Evolutionary conservation across 768 basidiomycete species (phyloP), one percentile per base, ranked within the genome.

Genomic region (Panus rudis): DNA sequence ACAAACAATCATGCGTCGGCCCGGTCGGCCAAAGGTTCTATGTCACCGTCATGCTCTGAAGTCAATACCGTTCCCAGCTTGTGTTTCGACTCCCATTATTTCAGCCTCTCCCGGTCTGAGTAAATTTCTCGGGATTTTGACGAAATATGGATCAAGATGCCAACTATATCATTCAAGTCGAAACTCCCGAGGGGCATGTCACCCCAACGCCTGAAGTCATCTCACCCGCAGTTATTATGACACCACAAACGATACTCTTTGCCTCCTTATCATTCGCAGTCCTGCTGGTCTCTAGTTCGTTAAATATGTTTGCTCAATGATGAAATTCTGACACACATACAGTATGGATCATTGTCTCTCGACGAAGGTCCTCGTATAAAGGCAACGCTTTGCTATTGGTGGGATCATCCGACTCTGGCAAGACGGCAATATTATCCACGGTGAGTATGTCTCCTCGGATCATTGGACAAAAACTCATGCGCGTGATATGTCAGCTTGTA

Each of bases 321-420:
- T 16, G 12, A 34, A 39, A 41, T 10, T 21, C 55, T 63, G 40
- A 62, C 45, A 17, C 25, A 14, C 41, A 25, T 14, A 3, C 23
- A 78, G 75, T 71, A 53, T 61, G 75, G 24, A 43, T 74, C 11
- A 53, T 76, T 26, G 61, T 75, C 17, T 66, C 58, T 34, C 59
- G 61, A 11, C 64, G 66, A 41, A 76, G 64, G 52, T 66, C 73
- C 6, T 65, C 59, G 32, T 61, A 72, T 1, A 66, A 63, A 56
- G 79, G 81, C 20, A 76, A 73, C 57, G 65, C 73, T n/a, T 55
- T 92, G n/a, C 61, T 92, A 4, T 66, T 92, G n/a, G 72, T 85
- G 3, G 89, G 89, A 2, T 68, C 80, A 28, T 71, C 80, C 5
- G 85, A 89, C 61, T 76, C 78, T 1, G 89, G 89, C 37, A 92